Conservation (phyloP, 352 stramenopile genomes). For the Pythium coloratum region DNA sequence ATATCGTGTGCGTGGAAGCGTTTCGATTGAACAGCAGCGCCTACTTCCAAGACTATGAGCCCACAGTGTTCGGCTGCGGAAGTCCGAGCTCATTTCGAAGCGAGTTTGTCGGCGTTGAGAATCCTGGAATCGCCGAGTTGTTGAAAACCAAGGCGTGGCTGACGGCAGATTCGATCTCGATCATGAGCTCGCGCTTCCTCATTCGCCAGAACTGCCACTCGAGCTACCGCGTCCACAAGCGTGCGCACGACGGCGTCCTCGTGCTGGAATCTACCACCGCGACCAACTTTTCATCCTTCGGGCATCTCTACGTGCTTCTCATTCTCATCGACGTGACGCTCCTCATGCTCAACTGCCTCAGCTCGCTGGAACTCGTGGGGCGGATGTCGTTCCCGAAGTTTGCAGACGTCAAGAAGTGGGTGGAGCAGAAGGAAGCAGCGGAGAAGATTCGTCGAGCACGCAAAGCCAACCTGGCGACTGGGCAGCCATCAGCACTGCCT, state of each 20-base stretch:
- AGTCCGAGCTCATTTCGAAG: slow-evolving; percentile 22
- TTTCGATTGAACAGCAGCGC: background rate
- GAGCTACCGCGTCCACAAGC: slow-evolving; percentile 4
- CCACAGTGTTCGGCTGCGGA: slow-evolving; percentile 20
- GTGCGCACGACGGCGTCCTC: background rate
- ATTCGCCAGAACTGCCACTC: slow-evolving; percentile 27
- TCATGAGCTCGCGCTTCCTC: slow-evolving; percentile 16
- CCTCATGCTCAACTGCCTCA: slow-evolving; percentile 24
- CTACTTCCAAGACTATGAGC: background rate
- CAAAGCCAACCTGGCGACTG: background rate
- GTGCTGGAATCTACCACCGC: slow-evolving; percentile 16
- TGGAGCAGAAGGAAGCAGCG: slow-evolving; percentile 15
- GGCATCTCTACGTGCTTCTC: slow-evolving; percentile 22
- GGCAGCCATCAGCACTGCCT: background rate
- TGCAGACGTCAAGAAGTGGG: slow-evolving; percentile 19
- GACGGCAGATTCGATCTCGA: slow-evolving; percentile 16
- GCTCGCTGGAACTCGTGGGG: slow-evolving; percentile 20
- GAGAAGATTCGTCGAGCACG: background rate
- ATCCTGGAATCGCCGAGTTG: slow-evolving; percentile 2
- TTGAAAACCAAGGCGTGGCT: slow-evolving; percentile 23
- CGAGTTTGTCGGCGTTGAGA: slow-evolving; percentile 18
- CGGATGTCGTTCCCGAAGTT: slow-evolving; percentile 27
- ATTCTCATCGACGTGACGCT: slow-evolving; percentile 25
- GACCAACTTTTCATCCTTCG: slow-evolving; percentile 25
- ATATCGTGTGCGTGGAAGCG: slow-evolving; percentile 21